Base-by-base conservation (phyloP, 768 basidiomycete genomes). In the Mycena albidolilacea region DNA sequence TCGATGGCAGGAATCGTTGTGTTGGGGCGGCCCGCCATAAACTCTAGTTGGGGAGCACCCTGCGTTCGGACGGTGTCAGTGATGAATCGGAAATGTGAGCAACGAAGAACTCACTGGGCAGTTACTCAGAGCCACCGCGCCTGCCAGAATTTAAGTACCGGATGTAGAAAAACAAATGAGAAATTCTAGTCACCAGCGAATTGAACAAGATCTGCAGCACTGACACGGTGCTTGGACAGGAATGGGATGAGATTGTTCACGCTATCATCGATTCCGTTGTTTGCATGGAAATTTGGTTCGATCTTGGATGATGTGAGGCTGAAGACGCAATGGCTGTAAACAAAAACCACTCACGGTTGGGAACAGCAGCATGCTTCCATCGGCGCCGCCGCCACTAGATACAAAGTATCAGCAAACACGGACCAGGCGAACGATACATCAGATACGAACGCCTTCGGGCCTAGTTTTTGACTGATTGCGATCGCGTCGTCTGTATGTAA, bases 41-140 rank as follows among this genome's bases (percentile, higher is more conserved):
- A 82, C 44, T 80, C 60, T 17, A 85, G 75, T 19, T 75, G 77
- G 1, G 83, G 82, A 14, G 82, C 80, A 43, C 84, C 70, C 65
- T 61, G 35, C 10, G 21, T 19, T 14, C 30, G 7, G 5, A 10
- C 23, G 46, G 4, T 30, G 19, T 30, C n/a, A 63, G 30, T 30
- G 30, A 30, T 30, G 30, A 30, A 30, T 30, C 30, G 30, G 30
- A 30, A 30, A 30, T 30, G 23, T 10, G 21, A 23, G 21, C 11
- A 1, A 23, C 39, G n/a, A 14, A 23, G 57, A 15, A 58, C n/a
- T 66, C 44, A 71, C 84, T 2, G 82, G 80, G 67, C 84, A 85
- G 77, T 84, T 84, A 38, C 78, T 65, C 68, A 39, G 74, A 73
- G 9, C 79, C 79, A 64, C 82, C 80, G 30, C 80, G 75, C 76